These are phyloP conservation scores for Breviolum minutum DNA, from an alignment of 73 alveolate genomes.

Conservation along the genomic window DNA sequence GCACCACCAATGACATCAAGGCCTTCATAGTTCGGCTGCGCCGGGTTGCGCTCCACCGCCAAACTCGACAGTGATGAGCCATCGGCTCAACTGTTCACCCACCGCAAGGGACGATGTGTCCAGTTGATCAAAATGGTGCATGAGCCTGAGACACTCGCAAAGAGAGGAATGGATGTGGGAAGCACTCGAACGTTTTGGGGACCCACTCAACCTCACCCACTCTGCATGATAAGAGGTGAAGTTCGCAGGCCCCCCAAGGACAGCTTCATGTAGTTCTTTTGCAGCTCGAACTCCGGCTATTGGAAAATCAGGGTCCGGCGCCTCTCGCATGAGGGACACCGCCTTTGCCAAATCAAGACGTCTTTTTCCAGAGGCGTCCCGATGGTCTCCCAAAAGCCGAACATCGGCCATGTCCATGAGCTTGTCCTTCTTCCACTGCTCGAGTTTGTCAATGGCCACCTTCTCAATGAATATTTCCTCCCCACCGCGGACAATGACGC, in stretches of 20 bases:
- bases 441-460: neutral
- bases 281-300: conserved; percentile 11
- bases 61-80: conserved; percentile 26
- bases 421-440: neutral
- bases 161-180: neutral
- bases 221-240: conserved; percentile 20
- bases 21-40: conserved; percentile 32
- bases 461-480: neutral
- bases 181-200: neutral
- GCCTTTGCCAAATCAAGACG: neutral
- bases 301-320: neutral
- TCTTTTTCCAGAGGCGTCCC: neutral
- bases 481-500: neutral
- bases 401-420: neutral
- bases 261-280: conserved; percentile 5
- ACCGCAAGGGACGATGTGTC: neutral
- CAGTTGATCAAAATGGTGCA: conserved; percentile 17
- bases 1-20: neutral
- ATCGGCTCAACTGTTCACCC: neutral
- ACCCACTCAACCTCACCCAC: conserved; percentile 17
- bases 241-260: neutral
- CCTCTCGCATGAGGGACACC: conserved; percentile 1
- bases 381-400: conserved; percentile 19
- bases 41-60: conserved; percentile 50
- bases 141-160: neutral